Evolutionary conservation across 176 grass and related monocot species (phyloP), one percentile per base, ranked within the genome.

Genomic region (Avena sativa): DNA sequence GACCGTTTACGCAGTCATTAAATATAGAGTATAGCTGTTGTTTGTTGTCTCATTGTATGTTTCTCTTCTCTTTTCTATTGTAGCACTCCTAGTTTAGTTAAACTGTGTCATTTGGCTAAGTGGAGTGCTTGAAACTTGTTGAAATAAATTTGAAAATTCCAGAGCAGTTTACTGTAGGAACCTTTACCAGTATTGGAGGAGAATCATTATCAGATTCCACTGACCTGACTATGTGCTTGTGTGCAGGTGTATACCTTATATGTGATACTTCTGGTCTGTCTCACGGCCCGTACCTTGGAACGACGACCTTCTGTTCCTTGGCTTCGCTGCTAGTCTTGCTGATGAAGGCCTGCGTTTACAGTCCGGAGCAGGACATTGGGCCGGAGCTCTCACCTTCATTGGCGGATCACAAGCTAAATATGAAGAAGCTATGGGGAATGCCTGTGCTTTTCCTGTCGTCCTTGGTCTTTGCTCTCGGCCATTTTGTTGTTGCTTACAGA

Each of bases 401-500:
- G 80, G 63, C 87, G 17, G 89, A 89, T 63, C 89, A 94, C 70
- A 89, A 82, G 26, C 66, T 91, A 12, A 89, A 93, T 87, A 59
- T 88, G 69, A 98, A 89, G 79, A 92, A 79, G 74, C 84, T 91
- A 38, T 95, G 92, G 92, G 96, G 92, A 70, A 94, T 98, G 96
- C 93, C 96, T 10, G 71, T 92, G 82, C 86, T 98, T 50, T 98
- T 98, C 80, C 79, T 96, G 20, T 98, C 96, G 48, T 98, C 93
- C 71, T 81, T 96, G 87, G 87, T 98, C 9, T 98, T 98, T 62
- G 96, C 90, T 38, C 93, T 98, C 80, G 93, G 90, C 53, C 96
- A 98, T 83, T 78, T 95, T 82, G 91, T 96, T 12, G 88, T 96
- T 57, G 96, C 96, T 28, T 98, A 98, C 83, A 90, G 96, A 63